Evolutionary conservation across 768 basidiomycete species (phyloP).

Genomic region (Suillus hirtellus): DNA sequence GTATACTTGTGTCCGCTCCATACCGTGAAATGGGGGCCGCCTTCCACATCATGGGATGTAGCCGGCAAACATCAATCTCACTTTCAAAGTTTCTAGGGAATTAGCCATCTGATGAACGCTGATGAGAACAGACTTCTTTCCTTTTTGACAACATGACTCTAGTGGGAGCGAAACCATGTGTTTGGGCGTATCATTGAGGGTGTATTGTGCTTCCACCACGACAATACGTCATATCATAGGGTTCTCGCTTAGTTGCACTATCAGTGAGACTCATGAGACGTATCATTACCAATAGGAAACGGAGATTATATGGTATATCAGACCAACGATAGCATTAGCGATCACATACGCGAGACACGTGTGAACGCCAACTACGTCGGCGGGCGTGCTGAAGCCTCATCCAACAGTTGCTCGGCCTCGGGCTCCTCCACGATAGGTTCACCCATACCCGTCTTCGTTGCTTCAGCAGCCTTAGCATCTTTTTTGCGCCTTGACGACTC

Average conservation of each 20-base stretch:
- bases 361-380: not conserved
- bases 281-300: not conserved
- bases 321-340: conserved; percentile 12
- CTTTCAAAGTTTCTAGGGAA: not conserved
- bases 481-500: conserved; percentile 87
- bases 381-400: conserved; percentile 22
- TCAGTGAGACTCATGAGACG: too few relatives aligned
- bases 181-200: not conserved
- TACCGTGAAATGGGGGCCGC: conserved; percentile 1
- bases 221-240: not conserved
- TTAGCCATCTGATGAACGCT: not conserved
- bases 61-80: not conserved
- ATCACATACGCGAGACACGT: not conserved
- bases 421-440: conserved; percentile 73
- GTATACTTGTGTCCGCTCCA: not conserved
- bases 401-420: conserved; percentile 62
- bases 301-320: conserved; percentile 14
- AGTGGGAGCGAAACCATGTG: conserved; percentile 1
- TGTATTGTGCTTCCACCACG: not conserved
- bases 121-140: not conserved
- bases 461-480: conserved; percentile 60
- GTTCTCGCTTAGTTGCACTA: too few relatives aligned
- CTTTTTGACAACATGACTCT: not conserved
- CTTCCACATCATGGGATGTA: not conserved
- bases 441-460: conserved; percentile 45